Base-by-base conservation (phyloP, 495 filamentous ascomycete species). In the Polyplosphaeria fusca region DNA sequence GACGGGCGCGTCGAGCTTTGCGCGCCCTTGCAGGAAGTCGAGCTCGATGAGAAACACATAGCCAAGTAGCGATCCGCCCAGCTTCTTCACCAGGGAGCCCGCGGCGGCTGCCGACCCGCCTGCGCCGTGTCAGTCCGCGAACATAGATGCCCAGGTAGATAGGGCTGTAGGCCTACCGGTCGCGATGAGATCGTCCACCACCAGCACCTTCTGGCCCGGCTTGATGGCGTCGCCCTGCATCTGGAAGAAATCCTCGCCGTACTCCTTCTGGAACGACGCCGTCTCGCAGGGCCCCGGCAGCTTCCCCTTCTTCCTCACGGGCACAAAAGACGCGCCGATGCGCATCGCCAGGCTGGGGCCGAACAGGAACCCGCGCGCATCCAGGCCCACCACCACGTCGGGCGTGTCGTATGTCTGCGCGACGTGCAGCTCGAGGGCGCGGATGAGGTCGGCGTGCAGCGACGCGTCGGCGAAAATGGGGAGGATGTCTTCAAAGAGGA, bases 401-500 rank as follows among this genome's bases (percentile, higher is more conserved):
- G 91, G 85, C 69, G 83, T 86, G 56, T 73, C 67, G 64, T 75
- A 75, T 55, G 66, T 66, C 45, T 80, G 74, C 56, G 77, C 70
- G 52, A 95, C 77, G 66, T 95, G 88, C 61, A 96, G 79, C 71
- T 95, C 88, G 55, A 97, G 84, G 19, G 89, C 92, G 62, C 85
- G 84, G 65, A 97, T 74, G 23, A 99, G 84, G 23, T 82, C 77
- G 51, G 77, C 76, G 73, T 96, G 93, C 46, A 90, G 74, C 23
- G 70, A 66, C n/a, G 83, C 82, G 62, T 88, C 77, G 70, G 86
- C 85, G 77, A 99, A 99, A 63, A 99, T 85, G 27, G 93, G 94
- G 55, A 99, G 83, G 75, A 99, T 96, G 74, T 99, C 94, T 79
- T 96, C 89, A 74, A 99, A 99, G 52, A 95, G 80, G 69, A 99